Conservation (phyloP, 345 rosid genomes). For the Trapa incisa region DNA sequence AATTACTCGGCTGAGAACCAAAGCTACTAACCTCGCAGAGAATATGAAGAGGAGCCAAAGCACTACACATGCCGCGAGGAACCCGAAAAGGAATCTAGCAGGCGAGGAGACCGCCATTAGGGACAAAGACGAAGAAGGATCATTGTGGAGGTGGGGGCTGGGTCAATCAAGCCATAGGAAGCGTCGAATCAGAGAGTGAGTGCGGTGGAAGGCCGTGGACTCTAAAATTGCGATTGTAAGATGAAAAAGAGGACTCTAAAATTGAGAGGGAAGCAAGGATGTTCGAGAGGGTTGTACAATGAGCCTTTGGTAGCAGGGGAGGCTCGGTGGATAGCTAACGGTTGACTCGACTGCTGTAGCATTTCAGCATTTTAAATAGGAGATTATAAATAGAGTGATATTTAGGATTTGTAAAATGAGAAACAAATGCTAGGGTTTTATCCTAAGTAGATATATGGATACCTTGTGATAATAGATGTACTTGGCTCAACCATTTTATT, state of each 20-base stretch:
- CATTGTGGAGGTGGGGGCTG: not conserved
- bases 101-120: conserved; percentile 84
- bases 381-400: no score
- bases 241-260: conserved; percentile 1
- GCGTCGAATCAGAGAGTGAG: not conserved
- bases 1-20: conserved; percentile 59
- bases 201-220: conserved; percentile 1
- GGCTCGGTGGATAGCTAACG: no score
- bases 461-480: no score
- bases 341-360: no score
- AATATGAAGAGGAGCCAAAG: conserved; percentile 79
- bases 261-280: not conserved
- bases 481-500: no score
- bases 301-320: no score
- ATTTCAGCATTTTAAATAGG: no score
- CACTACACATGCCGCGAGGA: conserved; percentile 56
- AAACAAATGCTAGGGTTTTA: no score
- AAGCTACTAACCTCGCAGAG: conserved; percentile 67
- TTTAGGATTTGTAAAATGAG: no score
- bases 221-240: not conserved
- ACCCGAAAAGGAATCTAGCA: conserved; percentile 86
- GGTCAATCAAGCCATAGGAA: conserved; percentile 3
- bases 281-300: not conserved
- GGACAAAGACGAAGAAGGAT: not conserved
- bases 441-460: no score